phyloP scores from a whole-genome alignment of 352 stramenopile genomes.

The Globisporangium sylvaticum region DNA sequence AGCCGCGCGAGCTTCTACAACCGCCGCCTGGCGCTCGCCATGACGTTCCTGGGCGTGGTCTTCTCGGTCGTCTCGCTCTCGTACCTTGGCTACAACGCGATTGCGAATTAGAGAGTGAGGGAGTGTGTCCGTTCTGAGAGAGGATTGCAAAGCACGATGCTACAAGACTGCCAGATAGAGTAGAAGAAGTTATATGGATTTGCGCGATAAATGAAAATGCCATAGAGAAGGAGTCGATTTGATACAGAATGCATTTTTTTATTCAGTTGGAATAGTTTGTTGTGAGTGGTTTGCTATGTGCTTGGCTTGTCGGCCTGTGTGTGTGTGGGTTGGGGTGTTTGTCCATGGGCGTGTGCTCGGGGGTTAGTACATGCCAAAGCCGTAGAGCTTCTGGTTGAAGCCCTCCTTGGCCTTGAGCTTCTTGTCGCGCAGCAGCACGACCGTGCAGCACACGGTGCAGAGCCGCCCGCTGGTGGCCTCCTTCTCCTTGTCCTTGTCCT shows the following conservation, averaged over 20 bases:
- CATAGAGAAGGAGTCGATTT: background rate
- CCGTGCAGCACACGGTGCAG: conserved; percentile 75
- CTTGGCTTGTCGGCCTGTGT: background rate
- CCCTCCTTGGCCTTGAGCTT: conserved; percentile 63
- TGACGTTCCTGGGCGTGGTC: conserved; percentile 43
- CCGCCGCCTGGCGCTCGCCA: conserved; percentile 41
- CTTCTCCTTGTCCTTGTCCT: conserved; percentile 67
- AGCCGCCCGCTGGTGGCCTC: conserved; percentile 36
- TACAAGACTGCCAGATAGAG: conserved; percentile 1
- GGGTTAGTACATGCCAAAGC: conserved; percentile 45
- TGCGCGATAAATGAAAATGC: background rate
- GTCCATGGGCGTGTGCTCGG: background rate
- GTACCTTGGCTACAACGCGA: conserved; percentile 61
- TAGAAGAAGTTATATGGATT: conserved; percentile 1
- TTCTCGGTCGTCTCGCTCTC: conserved; percentile 65
- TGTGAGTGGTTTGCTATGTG: background rate
- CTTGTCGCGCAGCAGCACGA: conserved; percentile 73
- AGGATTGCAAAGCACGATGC: background rate
- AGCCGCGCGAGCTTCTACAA: conserved; percentile 44
- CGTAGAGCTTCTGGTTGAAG: conserved; percentile 80
- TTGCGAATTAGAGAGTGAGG: conserved; percentile 22
- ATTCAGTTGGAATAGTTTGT: background rate
- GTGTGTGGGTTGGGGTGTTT: background rate
- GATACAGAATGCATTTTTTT: background rate
- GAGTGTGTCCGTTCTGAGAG: background rate